Evolutionary conservation across 23 red algal species (phyloP), one percentile per base, ranked within the genome.

Genomic region (Gracilaria vermiculophylla): DNA sequence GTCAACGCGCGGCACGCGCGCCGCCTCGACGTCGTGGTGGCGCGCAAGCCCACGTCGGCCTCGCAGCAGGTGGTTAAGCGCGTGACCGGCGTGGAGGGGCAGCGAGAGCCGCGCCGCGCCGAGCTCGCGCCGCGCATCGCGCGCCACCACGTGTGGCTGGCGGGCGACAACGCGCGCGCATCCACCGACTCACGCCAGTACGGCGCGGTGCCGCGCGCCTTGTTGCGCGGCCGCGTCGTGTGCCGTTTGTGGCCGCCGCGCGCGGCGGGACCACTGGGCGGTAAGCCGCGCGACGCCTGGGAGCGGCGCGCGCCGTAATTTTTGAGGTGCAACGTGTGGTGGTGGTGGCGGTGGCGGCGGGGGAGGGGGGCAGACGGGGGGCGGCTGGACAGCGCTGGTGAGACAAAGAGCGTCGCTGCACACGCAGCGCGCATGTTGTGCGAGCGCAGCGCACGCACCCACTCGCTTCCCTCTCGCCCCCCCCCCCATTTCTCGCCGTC

Each of bases 71-170:
- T 89, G 29, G 37, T 89, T 20, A 94, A 87, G 69, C 69, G 84
- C 50, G 52, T 87, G 19, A 31, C 17, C 62, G 85, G 37, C 36
- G 60, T 76, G 67, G 47, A 67, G n/a, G 52, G 29, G 0, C 45
- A 89, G 25, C 53, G 37, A 19, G 67, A 64, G 48, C 36, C 24
- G 53, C 49, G 43, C 5, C 43, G 69, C 67, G 39, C 17, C 39
- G 39, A n/a, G n/a, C 67, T 3, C 4, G 39, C 13, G 28, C 28
- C 42, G 7, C 37, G 34, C 11, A 76, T 96, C 15, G 87, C 94
- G 42, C 28, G 29, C 5, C 80, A 88, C 29, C 90, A 96, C 49
- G 79, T 96, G 13, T 96, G 94, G 94, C 76, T 96, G n/a, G 21
- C 85, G 57, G 94, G 94, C 15, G 94, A 96, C 41, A 96, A 96